These are phyloP conservation scores for Arthrobotrys iridis DNA, from an alignment of 2,329 filamentous ascomycete genomes.

Conservation along the genomic window DNA sequence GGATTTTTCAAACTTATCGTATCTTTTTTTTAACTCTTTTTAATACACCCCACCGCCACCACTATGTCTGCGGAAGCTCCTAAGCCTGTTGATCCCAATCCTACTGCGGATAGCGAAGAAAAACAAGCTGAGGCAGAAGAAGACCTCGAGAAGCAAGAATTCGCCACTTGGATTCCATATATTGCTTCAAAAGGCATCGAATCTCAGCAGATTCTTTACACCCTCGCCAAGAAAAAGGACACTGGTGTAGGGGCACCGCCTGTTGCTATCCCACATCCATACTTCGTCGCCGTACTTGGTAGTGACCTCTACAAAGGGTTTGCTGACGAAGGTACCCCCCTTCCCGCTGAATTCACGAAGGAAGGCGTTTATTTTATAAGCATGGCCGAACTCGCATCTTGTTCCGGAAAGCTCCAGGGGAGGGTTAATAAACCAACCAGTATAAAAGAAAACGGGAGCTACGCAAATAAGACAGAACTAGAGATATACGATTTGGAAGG, in stretches of 20 bases:
- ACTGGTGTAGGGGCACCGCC: background rate
- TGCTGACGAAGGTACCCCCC: background rate
- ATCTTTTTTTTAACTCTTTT: background rate
- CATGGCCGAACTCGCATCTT: background rate
- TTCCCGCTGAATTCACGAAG: background rate
- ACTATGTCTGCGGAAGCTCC: background rate
- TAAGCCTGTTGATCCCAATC: background rate
- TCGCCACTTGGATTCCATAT: conserved; percentile 4
- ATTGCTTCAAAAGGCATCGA: background rate
- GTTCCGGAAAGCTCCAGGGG: background rate
- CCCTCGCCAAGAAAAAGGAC: background rate
- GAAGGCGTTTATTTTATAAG: background rate
- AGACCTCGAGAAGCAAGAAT: background rate
- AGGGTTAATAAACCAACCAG: background rate
- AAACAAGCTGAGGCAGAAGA: background rate
- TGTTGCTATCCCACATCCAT: background rate
- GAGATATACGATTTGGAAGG: background rate
- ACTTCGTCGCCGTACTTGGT: background rate
- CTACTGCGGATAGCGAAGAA: background rate
- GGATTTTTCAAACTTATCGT: background rate
- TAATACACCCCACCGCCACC: background rate
- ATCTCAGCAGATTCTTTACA: conserved; percentile 2
- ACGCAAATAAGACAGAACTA: background rate
- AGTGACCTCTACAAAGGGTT: background rate
- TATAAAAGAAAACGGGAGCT: background rate